phyloP scores from a whole-genome alignment of 352 stramenopile species.

The Phytophthora colocasiae region DNA sequence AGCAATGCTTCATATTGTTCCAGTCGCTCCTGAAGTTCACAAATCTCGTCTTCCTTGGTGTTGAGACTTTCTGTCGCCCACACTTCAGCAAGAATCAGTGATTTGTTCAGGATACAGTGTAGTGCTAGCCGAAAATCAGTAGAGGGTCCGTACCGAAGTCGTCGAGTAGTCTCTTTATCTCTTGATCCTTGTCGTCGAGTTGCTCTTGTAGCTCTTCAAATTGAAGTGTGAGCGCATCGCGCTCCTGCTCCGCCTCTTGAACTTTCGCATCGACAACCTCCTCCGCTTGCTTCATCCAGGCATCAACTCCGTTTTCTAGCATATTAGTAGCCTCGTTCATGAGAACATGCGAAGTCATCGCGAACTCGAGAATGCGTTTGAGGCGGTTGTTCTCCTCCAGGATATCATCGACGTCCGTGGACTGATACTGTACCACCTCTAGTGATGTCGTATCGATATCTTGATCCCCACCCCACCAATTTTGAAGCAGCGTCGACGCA shows the following conservation, averaged over 20 bases:
- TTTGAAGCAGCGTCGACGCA: conserved; percentile 16
- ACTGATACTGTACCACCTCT: conserved; percentile 21
- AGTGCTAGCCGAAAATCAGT: conserved; percentile 14
- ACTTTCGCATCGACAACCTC: conserved; percentile 29
- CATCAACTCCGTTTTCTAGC: conserved; percentile 23
- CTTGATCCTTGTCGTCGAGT: conserved; percentile 32
- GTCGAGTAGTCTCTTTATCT: conserved; percentile 33
- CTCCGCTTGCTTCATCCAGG: conserved; percentile 28
- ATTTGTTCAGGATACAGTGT: conserved; percentile 4
- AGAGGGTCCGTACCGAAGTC: conserved; percentile 28
- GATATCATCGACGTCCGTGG: conserved; percentile 17
- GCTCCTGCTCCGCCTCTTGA: conserved; percentile 22
- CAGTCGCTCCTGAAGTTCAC: conserved; percentile 31
- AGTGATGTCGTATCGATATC: conserved; percentile 11
- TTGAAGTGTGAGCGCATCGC: conserved; percentile 24
- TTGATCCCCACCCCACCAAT: conserved; percentile 26
- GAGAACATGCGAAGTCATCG: conserved; percentile 30
- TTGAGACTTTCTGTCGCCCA: conserved; percentile 37
- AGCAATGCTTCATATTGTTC: conserved; percentile 29
- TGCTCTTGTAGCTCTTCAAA: conserved; percentile 30
- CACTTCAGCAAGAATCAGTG: conserved; percentile 29
- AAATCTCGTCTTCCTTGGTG: conserved; percentile 38
- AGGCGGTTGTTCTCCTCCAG: conserved; percentile 36
- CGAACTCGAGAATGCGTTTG: conserved; percentile 35
- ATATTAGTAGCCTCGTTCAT: conserved; percentile 36